Evolutionary conservation across 805 yeast genomes (phyloP), one percentile per base, ranked within the genome.

Genomic region (Candida xiaguanensis): DNA sequence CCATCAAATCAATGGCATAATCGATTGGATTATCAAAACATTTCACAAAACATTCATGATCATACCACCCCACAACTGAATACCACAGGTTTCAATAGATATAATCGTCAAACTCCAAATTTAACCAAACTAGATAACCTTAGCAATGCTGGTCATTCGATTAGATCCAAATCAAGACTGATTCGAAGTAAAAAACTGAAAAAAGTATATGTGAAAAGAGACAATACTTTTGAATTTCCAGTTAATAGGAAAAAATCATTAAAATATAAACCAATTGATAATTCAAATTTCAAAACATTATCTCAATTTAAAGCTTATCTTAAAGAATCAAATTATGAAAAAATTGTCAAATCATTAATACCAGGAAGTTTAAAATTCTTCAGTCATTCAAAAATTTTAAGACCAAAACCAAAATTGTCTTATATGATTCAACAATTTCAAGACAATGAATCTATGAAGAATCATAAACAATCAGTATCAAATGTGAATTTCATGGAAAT

Each of bases 181-280:
- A 29, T 66, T 2, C 46, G 66, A 28, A 55, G 61, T 41, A 46
- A 68, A 38, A 51, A 53, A 31, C 48, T 47, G 15, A 45, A 72
- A 29, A 60, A 55, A 45, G 58, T 50, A 42, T 59, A 58, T 48
- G 48, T 55, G 3, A 45, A 48, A 8, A 23, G 36, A 34, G 11
- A 24, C 3, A 5, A 38, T 12, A 30, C 24, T 5, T 34, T 29
- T 12, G 24, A 38, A 19, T 67, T 65, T 36, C 71, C 70, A 5
- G 67, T 66, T 4, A 57, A 50, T 33, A 47, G 71, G 29, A 57
- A 52, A 26, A 57, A 59, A 1, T 64, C 71, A 1, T 58, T 64
- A 38, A 60, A 57, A 20, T 61, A 61, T 42, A 43, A 50, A 16
- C 43, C 55, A 2, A 35, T 52, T 39, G 32, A 25, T 41, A 6